Evolutionary conservation across 83 land plant species (phyloP).

Genomic region (Diphasiastrum complanatum): DNA sequence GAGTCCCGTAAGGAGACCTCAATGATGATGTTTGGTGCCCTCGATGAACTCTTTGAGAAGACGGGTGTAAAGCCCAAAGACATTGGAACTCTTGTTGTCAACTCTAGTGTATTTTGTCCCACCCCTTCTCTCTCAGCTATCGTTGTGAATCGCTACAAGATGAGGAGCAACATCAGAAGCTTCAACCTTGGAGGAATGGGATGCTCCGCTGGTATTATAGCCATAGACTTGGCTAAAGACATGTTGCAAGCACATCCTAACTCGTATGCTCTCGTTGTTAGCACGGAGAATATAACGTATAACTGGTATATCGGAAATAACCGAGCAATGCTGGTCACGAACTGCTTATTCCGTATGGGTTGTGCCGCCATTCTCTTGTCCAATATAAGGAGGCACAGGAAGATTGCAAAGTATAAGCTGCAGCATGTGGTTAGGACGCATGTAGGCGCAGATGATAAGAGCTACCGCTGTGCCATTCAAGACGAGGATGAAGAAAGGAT

Average conservation of each 20-base stretch:
- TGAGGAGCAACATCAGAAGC: slow-evolving; percentile 19
- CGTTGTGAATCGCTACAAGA: slow-evolving; percentile 26
- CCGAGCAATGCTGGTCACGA: slow-evolving; percentile 43
- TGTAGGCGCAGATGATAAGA: slow-evolving; percentile 37
- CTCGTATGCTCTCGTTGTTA: slow-evolving; percentile 25
- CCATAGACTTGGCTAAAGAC: slow-evolving; percentile 29
- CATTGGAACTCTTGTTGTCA: slow-evolving; percentile 33
- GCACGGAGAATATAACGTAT: slow-evolving; percentile 16
- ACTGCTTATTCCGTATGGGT: slow-evolving; percentile 51
- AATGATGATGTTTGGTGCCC: slow-evolving; percentile 31
- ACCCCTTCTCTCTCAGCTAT: slow-evolving; percentile 42
- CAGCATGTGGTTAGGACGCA: slow-evolving; percentile 36
- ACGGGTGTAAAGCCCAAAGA: slow-evolving; percentile 3
- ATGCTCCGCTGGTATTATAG: slow-evolving; percentile 39
- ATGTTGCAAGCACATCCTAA: not conserved
- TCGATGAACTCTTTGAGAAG: slow-evolving; percentile 29
- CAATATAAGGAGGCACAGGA: slow-evolving; percentile 7
- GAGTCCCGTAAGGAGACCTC: slow-evolving; percentile 29
- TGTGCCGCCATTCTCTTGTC: slow-evolving; percentile 37
- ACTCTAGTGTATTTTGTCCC: slow-evolving; percentile 37
- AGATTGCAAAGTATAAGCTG: slow-evolving; percentile 32
- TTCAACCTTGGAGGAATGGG: slow-evolving; percentile 59
- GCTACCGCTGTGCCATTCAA: slow-evolving; percentile 19
- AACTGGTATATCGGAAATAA: slow-evolving; percentile 47
- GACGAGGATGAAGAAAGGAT: not conserved